Evolutionary conservation across 495 filamentous ascomycete genomes (phyloP), one percentile per base, ranked within the genome.

Genomic region (Trichoderma virens): DNA sequence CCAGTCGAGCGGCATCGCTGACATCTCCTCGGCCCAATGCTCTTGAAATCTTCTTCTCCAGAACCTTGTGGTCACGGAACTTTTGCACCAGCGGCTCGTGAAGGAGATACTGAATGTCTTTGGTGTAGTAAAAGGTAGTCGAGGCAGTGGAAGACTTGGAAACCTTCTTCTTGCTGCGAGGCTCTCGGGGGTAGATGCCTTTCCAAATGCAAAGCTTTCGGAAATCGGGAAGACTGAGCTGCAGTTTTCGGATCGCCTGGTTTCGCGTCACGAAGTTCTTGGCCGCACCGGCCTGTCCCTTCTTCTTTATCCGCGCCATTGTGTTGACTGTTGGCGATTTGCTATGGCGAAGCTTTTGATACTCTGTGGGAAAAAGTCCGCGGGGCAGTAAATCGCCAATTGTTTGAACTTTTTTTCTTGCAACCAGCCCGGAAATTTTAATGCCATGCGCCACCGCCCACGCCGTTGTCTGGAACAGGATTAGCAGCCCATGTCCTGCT

Each of bases 191-290:
- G 76, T 97, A 98, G 66, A 98, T 98, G 69, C 94, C 94, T 79
- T 98, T 98, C 86, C 96, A 98, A 70, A 98, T 98, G 76, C 94
- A 98, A 74, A 98, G 83, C 73, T 95, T 88, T 76, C 94, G 88
- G 78, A 98, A 98, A 78, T 98, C 95, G 43, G 92, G 92, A 62
- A 98, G 84, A 67, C 91, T 95, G 74, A 98, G 90, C 78, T 98
- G 94, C 66, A 98, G 88, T 81, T 98, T 98, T 69, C 92, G 90
- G 67, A 98, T 92, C 18, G 95, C 94, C 76, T 96, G 92, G 3
- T 92, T 96, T 75, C 94, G 85, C 59, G 93, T 97, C 67, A 98
- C 93, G 82, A 92, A 98, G 84, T 98, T 98, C 80, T 93, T 97
- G 80, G 94, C 93, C 77, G 89, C 85, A 78, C 94, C 94, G 72